These are phyloP conservation scores for Xylariaceae sp. DNA, from an alignment of 2,329 filamentous ascomycete species.

Conservation along the genomic window DNA sequence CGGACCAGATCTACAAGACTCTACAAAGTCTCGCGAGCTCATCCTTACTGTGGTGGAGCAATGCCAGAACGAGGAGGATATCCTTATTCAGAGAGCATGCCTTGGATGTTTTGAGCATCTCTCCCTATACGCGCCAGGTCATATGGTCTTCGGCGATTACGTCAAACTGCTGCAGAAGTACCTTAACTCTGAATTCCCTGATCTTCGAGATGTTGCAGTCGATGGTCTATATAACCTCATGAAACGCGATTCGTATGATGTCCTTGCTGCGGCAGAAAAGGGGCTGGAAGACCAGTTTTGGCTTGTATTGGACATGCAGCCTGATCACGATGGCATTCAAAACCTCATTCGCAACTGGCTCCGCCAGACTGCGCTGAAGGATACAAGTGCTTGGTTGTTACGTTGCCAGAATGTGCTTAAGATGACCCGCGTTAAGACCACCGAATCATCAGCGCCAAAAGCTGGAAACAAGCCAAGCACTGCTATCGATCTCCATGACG, in stretches of 20 bases:
- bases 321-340: constrained; percentile 71
- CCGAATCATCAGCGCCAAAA: constrained; percentile 43
- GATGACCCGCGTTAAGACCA: constrained; percentile 69
- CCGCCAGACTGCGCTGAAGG: constrained; percentile 74
- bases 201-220: constrained; percentile 73
- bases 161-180: constrained; percentile 76
- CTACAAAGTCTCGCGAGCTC: constrained; percentile 84
- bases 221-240: constrained; percentile 91
- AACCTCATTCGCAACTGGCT: constrained; percentile 92
- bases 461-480: constrained; percentile 44
- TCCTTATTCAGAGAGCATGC: constrained; percentile 67
- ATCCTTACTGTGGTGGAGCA: constrained; percentile 81
- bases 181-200: constrained; percentile 61
- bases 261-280: constrained; percentile 67
- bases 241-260: constrained; percentile 82
- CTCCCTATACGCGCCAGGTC: constrained; percentile 81
- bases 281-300: constrained; percentile 88
- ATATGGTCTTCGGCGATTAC: constrained; percentile 79
- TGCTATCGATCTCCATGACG: constrained; percentile 80
- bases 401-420: constrained; percentile 84
- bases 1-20: constrained; percentile 89
- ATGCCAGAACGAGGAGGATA: constrained; percentile 70
- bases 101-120: constrained; percentile 84
- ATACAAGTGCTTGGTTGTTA: constrained; percentile 81
- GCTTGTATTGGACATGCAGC: constrained; percentile 75